phyloP scores from a whole-genome alignment of 257 asterid genomes.

The Marsdenia floribunda region DNA sequence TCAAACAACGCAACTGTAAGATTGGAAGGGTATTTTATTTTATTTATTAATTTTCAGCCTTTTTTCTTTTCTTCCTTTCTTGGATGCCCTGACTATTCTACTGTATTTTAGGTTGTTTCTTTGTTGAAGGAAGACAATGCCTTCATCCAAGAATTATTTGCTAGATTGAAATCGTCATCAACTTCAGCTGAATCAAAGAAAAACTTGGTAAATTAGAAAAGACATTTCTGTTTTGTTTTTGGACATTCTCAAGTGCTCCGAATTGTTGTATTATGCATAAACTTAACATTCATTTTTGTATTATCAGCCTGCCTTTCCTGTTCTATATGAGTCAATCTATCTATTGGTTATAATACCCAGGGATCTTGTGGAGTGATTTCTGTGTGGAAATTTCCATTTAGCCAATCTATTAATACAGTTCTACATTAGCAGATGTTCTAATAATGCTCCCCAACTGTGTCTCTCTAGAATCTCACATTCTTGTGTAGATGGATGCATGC shows the following conservation, averaged over 20 bases:
- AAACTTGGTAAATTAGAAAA: constrained; percentile 49
- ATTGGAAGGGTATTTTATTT: constrained; percentile 4
- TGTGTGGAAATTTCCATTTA: not conserved
- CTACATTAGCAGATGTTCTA: not conserved
- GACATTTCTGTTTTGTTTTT: not conserved
- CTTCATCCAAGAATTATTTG: constrained; percentile 82
- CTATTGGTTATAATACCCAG: not conserved
- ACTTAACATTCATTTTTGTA: not conserved
- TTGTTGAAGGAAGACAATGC: constrained; percentile 76
- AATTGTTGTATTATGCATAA: not conserved
- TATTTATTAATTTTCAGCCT: no score
- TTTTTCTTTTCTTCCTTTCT: no score
- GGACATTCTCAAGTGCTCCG: not conserved
- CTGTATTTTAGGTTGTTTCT: constrained; percentile 63
- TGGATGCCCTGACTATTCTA: constrained; percentile 15
- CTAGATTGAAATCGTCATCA: constrained; percentile 64
- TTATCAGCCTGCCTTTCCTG: not conserved
- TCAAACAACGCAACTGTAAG: constrained; percentile 86
- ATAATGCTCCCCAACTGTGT: not conserved
- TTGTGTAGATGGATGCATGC: not conserved
- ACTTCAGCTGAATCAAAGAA: constrained; percentile 63
- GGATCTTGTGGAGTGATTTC: not conserved
- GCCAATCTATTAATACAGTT: not conserved
- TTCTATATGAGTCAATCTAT: not conserved
- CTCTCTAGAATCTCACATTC: not conserved